Percentiles rank a stretch among this genome's conserved stretches.
These are phyloP conservation scores for Globomyces sp. DNA, from an alignment of 371 early-diverging fungal genomes.

Conservation along the genomic window DNA sequence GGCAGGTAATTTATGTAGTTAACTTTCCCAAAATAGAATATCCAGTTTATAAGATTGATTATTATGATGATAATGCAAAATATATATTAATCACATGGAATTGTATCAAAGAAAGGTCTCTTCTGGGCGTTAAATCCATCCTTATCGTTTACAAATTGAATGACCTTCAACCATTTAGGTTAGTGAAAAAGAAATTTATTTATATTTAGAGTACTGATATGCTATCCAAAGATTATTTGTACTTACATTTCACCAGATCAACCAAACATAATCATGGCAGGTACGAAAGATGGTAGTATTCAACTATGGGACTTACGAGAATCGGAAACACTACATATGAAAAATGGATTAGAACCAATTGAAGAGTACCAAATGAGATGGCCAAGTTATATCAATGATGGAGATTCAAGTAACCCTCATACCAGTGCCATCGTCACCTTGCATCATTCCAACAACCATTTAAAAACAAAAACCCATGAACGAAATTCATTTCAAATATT, in stretches of 20 bases:
- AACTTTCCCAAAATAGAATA: too few relatives aligned
- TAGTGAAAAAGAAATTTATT: too few relatives aligned
- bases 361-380: constrained; percentile 9
- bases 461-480: too few relatives aligned
- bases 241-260: constrained; percentile 27
- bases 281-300: constrained; percentile 41
- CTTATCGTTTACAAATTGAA: too few relatives aligned
- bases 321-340: background rate
- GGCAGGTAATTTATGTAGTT: too few relatives aligned
- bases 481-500: constrained; percentile 28
- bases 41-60: too few relatives aligned
- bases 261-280: constrained; percentile 40
- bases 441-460: too few relatives aligned
- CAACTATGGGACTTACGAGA: constrained; percentile 40
- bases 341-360: background rate
- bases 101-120: too few relatives aligned
- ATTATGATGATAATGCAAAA: too few relatives aligned
- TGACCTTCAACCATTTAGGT: too few relatives aligned
- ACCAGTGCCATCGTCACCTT: background rate
- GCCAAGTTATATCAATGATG: constrained; percentile 41
- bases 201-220: background rate
- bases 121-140: too few relatives aligned
- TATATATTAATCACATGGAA: too few relatives aligned
- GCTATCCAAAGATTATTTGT: background rate
- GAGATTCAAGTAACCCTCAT: background rate